Percentiles rank a stretch among this genome's conserved stretches.
These are phyloP conservation scores for Aechmea fasciata DNA, from an alignment of 176 grass and related monocot species.

Conservation along the genomic window DNA sequence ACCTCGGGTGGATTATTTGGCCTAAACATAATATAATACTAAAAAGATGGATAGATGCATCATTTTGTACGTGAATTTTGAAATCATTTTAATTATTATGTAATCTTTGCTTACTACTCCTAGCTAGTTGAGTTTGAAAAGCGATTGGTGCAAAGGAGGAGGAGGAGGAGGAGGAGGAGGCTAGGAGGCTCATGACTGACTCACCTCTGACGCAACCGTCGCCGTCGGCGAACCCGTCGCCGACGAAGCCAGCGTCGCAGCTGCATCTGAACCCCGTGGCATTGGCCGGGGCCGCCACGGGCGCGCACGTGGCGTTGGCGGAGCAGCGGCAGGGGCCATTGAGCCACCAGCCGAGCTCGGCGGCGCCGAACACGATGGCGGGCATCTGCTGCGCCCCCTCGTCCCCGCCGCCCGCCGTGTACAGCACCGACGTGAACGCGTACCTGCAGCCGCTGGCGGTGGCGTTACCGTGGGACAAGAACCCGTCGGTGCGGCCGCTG, in stretches of 20 bases:
- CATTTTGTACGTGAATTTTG: not conserved
- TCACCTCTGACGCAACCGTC: constrained; percentile 36
- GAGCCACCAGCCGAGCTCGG: constrained; percentile 66
- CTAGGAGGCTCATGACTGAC: not conserved
- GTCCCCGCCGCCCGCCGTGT: not conserved
- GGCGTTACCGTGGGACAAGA: not conserved
- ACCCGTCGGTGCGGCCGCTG: not conserved
- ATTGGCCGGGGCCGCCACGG: not conserved
- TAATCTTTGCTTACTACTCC: not conserved
- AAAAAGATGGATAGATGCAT: no score
- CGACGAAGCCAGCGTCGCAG: constrained; percentile 25
- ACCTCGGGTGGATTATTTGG: no score
- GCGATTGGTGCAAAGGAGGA: not conserved
- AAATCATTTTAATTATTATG: not conserved
- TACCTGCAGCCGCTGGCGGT: not conserved
- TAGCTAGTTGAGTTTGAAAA: no score
- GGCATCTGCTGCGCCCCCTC: not conserved
- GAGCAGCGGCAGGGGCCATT: constrained; percentile 38
- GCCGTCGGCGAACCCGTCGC: constrained; percentile 58
- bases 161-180: not conserved
- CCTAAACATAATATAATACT: no score
- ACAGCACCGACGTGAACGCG: constrained; percentile 27
- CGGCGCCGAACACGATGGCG: constrained; percentile 25
- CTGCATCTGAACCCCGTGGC: constrained; percentile 10
- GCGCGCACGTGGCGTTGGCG: constrained; percentile 29